Percentiles rank a stretch among this genome's conserved stretches.
Evolutionary conservation across 2,329 filamentous ascomycete genomes (phyloP).

Genomic region (Xylariaceae sp.): DNA sequence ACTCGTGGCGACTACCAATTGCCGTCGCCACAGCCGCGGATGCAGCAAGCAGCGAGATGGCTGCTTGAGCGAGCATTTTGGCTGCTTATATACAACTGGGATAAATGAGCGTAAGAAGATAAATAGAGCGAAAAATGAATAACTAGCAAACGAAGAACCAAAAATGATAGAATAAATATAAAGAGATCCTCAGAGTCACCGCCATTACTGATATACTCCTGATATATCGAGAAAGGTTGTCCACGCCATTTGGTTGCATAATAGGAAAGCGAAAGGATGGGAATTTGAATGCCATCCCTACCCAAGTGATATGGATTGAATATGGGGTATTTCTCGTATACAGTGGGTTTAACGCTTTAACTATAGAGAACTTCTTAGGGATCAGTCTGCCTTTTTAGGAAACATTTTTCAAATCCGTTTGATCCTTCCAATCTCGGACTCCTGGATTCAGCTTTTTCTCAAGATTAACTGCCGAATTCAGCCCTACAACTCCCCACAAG

Average conservation of each 20-base stretch:
- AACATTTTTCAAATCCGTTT: too few species aligned
- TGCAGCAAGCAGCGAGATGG: constrained; percentile 11
- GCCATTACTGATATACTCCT: not conserved
- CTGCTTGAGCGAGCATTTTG: constrained; percentile 2
- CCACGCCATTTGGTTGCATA: too few species aligned
- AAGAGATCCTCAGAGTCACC: not conserved
- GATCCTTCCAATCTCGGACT: not conserved
- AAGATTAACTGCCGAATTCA: not conserved
- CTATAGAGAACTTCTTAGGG: too few species aligned
- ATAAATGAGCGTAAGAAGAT: constrained; percentile 1
- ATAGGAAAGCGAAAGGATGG: too few species aligned
- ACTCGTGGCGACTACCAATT: not conserved
- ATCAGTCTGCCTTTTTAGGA: too few species aligned
- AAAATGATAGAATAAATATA: not conserved
- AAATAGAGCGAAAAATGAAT: not conserved
- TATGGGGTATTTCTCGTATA: too few species aligned
- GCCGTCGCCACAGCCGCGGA: not conserved
- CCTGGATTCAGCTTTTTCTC: too few species aligned
- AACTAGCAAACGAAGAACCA: too few species aligned
- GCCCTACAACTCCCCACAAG: not conserved
- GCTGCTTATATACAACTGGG: too few species aligned
- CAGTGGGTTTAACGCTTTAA: too few species aligned
- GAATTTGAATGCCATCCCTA: too few species aligned
- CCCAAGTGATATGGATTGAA: too few species aligned
- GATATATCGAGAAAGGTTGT: not conserved